A percentile compares a stretch with the other conserved stretches of the same genome.
Evolutionary conservation across 495 filamentous ascomycete genomes (phyloP).

Genomic region (Penicillium salamii): DNA sequence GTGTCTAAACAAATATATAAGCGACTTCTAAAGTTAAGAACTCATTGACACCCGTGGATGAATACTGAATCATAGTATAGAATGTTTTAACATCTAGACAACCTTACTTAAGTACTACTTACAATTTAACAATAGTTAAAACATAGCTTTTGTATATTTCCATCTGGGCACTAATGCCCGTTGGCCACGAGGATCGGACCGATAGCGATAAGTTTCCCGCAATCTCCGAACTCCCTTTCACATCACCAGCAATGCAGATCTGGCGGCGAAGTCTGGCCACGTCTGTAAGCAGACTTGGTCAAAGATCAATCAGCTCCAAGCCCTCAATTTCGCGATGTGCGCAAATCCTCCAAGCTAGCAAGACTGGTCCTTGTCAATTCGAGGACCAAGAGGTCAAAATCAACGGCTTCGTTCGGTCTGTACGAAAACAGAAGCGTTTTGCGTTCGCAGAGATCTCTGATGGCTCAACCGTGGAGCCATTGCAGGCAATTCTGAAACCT

Average conservation of each 20-base stretch:
- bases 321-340: conserved; percentile 33
- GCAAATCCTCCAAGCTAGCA: conserved; percentile 36
- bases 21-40: too few relatives aligned
- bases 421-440: conserved; percentile 79
- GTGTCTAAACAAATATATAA: too few relatives aligned
- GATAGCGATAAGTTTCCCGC: conserved; percentile 18
- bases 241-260: conserved; percentile 38
- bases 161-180: too few relatives aligned
- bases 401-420: conserved; percentile 77
- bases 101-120: too few relatives aligned
- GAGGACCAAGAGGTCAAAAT: conserved; percentile 54
- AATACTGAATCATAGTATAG: too few relatives aligned
- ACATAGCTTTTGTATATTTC: too few relatives aligned
- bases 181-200: conserved; percentile 1
- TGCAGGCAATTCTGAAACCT: conserved; percentile 81
- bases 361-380: conserved; percentile 24
- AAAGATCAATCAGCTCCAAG: conserved; percentile 13
- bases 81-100: too few relatives aligned
- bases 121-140: too few relatives aligned
- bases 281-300: conserved; percentile 33
- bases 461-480: conserved; percentile 72
- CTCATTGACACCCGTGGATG: too few relatives aligned
- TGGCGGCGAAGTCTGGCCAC: conserved; percentile 44
- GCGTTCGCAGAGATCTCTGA: conserved; percentile 85
- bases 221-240: conserved; percentile 20